Conservation (phyloP, 2,329 filamentous ascomycete species). For the Xylaria polymorpha region DNA sequence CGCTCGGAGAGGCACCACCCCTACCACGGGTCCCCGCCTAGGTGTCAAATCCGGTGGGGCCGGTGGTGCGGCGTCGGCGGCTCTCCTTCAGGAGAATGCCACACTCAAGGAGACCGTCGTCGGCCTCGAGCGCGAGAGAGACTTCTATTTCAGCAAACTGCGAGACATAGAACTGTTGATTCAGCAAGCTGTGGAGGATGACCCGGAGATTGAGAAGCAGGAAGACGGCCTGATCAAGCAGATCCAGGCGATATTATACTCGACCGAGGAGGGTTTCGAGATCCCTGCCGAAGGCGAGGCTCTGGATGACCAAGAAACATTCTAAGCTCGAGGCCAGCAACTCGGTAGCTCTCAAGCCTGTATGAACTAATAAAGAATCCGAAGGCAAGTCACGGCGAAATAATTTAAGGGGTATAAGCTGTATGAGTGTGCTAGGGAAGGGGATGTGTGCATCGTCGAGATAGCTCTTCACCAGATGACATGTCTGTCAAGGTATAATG, state of each 20-base stretch:
- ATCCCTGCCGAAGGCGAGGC: conserved; percentile 83
- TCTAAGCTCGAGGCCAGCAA: conserved; percentile 56
- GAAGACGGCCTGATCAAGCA: conserved; percentile 93
- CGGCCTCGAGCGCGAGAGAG: conserved; percentile 92
- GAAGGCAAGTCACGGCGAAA: conserved; percentile 32
- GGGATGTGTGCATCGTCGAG: conserved; percentile 10
- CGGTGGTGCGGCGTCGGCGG: conserved; percentile 71
- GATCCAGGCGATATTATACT: conserved; percentile 97
- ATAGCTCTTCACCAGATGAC: conserved; percentile 11
- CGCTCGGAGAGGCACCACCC: conserved; percentile 68
- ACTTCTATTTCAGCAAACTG: conserved; percentile 99
- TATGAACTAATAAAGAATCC: conserved; percentile 43
- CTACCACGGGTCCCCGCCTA: conserved; percentile 66
- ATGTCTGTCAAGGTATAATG: conserved; percentile 2
- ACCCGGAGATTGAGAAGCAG: conserved; percentile 93
- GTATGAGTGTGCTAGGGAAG: conserved; percentile 11
- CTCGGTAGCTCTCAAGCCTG: conserved; percentile 10
- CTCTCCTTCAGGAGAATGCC: conserved; percentile 84
- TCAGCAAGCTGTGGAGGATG: conserved; percentile 91
- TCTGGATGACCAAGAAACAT: conserved; percentile 83
- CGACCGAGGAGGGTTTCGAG: conserved; percentile 92
- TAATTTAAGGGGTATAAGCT: conserved; percentile 37
- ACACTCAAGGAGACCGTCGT: conserved; percentile 95
- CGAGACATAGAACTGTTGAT: conserved; percentile 95
- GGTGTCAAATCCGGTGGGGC: conserved; percentile 41